These are phyloP conservation scores for Hypoxylon sp. DNA, from an alignment of 2,329 filamentous ascomycete genomes.

Conservation along the genomic window DNA sequence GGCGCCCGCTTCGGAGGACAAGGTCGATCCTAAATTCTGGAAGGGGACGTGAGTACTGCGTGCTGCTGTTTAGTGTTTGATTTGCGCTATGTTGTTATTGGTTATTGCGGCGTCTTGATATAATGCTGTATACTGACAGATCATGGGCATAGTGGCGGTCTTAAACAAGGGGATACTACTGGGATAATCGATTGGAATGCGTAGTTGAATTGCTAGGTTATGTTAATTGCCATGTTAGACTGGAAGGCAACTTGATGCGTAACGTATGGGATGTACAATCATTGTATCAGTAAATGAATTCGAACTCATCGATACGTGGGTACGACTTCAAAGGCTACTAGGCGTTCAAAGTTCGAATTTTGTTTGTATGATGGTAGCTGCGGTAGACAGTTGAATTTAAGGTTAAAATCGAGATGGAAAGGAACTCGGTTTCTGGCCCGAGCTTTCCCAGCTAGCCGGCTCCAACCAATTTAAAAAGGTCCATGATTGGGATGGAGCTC, in stretches of 20 bases:
- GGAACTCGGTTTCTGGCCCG: conserved; percentile 1
- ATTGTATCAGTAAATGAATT: background rate
- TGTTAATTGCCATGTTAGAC: conserved; percentile 3
- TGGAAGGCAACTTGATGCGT: background rate
- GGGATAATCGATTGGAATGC: conserved; percentile 50
- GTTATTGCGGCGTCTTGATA: conserved; percentile 1
- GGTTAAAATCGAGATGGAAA: background rate
- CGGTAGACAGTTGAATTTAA: conserved; percentile 20
- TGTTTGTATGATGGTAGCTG: too few relatives aligned
- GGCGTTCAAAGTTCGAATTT: too few relatives aligned
- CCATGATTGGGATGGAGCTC: background rate
- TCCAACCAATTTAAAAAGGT: conserved; percentile 25
- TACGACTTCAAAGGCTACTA: background rate
- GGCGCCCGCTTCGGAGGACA: conserved; percentile 60
- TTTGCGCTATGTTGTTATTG: conserved; percentile 1
- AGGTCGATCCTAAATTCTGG: conserved; percentile 72
- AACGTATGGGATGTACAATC: background rate
- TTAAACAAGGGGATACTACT: conserved; percentile 36
- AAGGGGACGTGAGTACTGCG: conserved; percentile 57
- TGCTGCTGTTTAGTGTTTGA: background rate
- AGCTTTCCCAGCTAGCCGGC: conserved; percentile 9
- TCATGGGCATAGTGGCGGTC: conserved; percentile 37
- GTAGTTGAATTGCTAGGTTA: conserved; percentile 18
- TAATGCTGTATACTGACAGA: conserved; percentile 28
- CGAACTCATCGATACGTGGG: background rate